A percentile compares a stretch with the other conserved stretches of the same genome.
Conservation (phyloP, 2,329 filamentous ascomycete genomes). For the Cordyceps farinosa region DNA sequence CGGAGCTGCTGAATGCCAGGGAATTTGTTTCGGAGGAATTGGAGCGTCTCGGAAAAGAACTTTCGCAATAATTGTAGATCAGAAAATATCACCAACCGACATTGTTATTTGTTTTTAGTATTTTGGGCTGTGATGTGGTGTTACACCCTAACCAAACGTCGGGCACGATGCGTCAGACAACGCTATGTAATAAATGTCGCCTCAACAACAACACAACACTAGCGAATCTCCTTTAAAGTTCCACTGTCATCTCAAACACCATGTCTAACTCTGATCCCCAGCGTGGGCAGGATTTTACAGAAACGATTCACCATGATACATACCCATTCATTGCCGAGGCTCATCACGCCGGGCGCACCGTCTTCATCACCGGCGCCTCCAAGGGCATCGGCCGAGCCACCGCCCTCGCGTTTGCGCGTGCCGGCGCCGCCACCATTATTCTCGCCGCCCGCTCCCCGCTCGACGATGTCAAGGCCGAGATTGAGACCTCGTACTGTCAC, state of each 20-base stretch:
- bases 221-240: not conserved
- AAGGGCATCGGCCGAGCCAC: conserved; percentile 51
- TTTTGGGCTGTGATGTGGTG: not conserved
- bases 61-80: conserved; percentile 29
- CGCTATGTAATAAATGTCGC: too few species aligned
- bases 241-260: not conserved
- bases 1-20: conserved; percentile 69
- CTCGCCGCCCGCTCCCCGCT: too few species aligned
- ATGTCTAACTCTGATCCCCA: not conserved
- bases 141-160: not conserved
- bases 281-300: not conserved
- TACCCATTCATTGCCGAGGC: conserved; percentile 49
- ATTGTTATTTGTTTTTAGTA: not conserved
- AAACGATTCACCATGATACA: conserved; percentile 40
- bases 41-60: conserved; percentile 59
- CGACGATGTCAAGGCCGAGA: too few species aligned
- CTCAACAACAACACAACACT: too few species aligned
- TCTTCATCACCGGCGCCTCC: conserved; percentile 54
- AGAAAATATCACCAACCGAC: not conserved
- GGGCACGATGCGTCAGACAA: too few species aligned
- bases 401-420: conserved; percentile 36
- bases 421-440: too few species aligned
- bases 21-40: conserved; percentile 64
- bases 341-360: conserved; percentile 35
- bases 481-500: not conserved